A percentile compares a stretch with the other conserved stretches of the same genome.
phyloP scores from a whole-genome alignment of 73 alveolate species.

The Uronychia setigera region DNA sequence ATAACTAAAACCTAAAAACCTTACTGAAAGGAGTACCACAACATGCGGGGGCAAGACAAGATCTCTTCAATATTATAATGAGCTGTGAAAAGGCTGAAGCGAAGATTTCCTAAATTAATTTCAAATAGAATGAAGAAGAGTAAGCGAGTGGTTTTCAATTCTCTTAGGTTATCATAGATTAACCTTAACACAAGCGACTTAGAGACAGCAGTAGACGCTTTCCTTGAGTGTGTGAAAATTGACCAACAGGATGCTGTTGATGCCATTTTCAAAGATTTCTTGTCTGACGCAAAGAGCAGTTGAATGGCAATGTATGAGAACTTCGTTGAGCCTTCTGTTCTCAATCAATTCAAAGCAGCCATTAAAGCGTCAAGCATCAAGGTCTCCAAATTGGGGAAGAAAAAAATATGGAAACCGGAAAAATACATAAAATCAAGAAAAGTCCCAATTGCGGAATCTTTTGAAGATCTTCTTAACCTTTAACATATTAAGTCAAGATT shows the following conservation, averaged over 20 bases:
- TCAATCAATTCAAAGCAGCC: not conserved
- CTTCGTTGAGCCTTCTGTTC: not conserved
- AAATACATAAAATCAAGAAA: not conserved
- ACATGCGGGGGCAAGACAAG: not conserved
- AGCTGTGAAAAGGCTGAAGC: not conserved
- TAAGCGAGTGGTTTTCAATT: not conserved
- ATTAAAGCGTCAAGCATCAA: not conserved
- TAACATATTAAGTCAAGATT: too few species aligned
- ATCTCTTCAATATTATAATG: not conserved
- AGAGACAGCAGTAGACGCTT: not conserved
- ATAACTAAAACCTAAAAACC: not conserved
- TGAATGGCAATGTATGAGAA: not conserved
- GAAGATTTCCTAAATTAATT: not conserved
- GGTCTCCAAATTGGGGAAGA: not conserved
- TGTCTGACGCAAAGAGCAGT: not conserved
- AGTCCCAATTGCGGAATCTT: constrained; percentile 4
- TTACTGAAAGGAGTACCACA: not conserved
- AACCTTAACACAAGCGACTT: not conserved
- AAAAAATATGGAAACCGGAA: not conserved
- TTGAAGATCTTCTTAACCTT: too few species aligned
- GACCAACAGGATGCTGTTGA: not conserved
- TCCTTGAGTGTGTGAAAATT: not conserved
- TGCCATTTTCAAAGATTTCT: not conserved
- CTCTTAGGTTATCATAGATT: not conserved
- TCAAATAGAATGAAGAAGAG: not conserved